These are phyloP conservation scores for Nannochloropsis granulata DNA, from an alignment of 108 stramenopile species.

Conservation along the genomic window DNA sequence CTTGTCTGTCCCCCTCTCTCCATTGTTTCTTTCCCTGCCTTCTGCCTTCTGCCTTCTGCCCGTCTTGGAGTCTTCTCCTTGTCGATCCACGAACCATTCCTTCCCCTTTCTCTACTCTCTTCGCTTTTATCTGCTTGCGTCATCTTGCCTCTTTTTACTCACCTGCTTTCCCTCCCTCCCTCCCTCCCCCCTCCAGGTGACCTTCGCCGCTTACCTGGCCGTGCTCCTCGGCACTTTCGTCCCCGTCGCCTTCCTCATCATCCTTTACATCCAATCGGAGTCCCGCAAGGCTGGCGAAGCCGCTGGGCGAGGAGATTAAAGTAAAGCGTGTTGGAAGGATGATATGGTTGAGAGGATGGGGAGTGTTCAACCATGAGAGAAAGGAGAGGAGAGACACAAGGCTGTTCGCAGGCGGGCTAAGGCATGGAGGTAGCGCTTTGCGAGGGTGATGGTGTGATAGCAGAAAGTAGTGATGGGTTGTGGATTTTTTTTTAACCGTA, in stretches of 20 bases:
- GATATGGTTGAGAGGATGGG: background rate
- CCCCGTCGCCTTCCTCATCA: slow-evolving; percentile 73
- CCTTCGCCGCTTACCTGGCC: slow-evolving; percentile 60
- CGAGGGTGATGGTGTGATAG: too few relatives aligned
- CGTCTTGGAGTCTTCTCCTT: too few relatives aligned
- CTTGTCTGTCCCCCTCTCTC: too few relatives aligned
- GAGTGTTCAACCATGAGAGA: background rate
- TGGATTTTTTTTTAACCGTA: too few relatives aligned
- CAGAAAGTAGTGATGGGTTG: too few relatives aligned
- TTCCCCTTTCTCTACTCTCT: too few relatives aligned
- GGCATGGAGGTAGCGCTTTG: too few relatives aligned
- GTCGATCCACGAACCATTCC: too few relatives aligned
- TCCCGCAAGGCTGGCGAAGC: slow-evolving; percentile 12
- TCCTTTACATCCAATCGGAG: slow-evolving; percentile 78
- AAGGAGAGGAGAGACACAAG: background rate
- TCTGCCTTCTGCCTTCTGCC: too few relatives aligned
- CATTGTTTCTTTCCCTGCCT: too few relatives aligned
- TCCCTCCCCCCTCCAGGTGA: background rate
- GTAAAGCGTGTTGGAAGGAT: background rate
- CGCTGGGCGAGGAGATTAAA: background rate
- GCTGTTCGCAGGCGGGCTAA: background rate
- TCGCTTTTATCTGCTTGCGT: too few relatives aligned
- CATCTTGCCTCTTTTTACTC: too few relatives aligned
- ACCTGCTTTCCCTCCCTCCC: background rate
- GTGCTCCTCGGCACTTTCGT: slow-evolving; percentile 82